Evolutionary conservation across 306 rosid genomes (phyloP).

Genomic region (Prunus fruticosa): DNA sequence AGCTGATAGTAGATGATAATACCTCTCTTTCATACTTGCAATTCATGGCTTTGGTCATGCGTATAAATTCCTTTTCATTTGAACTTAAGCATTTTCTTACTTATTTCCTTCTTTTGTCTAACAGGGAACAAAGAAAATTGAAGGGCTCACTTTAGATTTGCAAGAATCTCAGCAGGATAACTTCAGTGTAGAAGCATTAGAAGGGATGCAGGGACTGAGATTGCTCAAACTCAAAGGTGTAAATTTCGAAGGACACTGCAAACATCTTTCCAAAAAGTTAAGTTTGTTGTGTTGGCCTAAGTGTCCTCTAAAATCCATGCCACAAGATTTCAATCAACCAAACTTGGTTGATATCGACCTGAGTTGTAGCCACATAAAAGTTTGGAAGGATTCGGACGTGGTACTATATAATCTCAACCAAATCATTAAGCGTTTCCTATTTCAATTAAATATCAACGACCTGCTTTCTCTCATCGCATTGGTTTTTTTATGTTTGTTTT

Average conservation of each 20-base stretch:
- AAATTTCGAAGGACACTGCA: slow-evolving; percentile 12
- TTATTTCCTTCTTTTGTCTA: background rate
- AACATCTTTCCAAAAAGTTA: slow-evolving; percentile 26
- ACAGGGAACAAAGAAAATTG: background rate
- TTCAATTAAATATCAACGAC: background rate
- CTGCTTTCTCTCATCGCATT: background rate
- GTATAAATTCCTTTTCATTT: background rate
- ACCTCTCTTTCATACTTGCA: background rate
- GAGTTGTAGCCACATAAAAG: slow-evolving; percentile 19
- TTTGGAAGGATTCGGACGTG: slow-evolving; percentile 30
- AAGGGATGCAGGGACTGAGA: slow-evolving; percentile 29
- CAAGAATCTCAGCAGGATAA: background rate
- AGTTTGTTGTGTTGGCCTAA: background rate
- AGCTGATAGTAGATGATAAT: background rate
- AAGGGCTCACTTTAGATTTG: slow-evolving; percentile 10
- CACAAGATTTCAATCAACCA: background rate
- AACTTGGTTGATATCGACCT: slow-evolving; percentile 31
- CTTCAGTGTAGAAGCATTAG: slow-evolving; percentile 18
- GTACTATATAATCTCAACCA: slow-evolving; percentile 7
- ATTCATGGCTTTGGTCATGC: background rate
- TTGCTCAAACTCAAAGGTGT: slow-evolving; percentile 36
- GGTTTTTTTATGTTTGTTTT: background rate
- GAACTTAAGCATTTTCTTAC: background rate
- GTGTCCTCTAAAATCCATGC: background rate
- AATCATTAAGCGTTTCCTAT: background rate